Evolutionary conservation across 1,139 yeast genomes (phyloP).

Genomic region (Yamadazyma sp.): DNA sequence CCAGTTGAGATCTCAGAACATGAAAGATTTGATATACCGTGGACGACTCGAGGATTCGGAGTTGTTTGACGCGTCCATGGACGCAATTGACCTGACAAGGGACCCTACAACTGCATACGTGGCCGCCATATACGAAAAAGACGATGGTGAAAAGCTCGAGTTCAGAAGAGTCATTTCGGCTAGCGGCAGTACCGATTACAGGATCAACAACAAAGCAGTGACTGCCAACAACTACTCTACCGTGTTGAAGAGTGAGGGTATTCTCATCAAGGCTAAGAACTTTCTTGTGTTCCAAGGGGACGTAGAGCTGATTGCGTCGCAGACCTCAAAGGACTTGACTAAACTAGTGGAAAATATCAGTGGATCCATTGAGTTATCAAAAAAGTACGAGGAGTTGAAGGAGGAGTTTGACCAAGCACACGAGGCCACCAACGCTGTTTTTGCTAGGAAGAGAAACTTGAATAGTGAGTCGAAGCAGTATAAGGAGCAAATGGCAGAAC

Average conservation of each 20-base stretch:
- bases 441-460: slow-evolving; percentile 70
- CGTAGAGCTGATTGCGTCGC: slow-evolving; percentile 90
- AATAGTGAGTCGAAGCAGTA: slow-evolving; percentile 79
- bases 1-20: slow-evolving; percentile 72
- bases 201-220: slow-evolving; percentile 62
- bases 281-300: slow-evolving; percentile 97
- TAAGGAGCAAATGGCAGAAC: slow-evolving; percentile 73
- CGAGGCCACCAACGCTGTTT: slow-evolving; percentile 62
- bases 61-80: slow-evolving; percentile 18
- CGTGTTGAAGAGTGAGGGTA: slow-evolving; percentile 75
- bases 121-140: slow-evolving; percentile 71
- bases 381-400: slow-evolving; percentile 66
- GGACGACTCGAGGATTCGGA: slow-evolving; percentile 12
- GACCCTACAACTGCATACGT: slow-evolving; percentile 70
- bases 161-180: slow-evolving; percentile 56
- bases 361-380: slow-evolving; percentile 69
- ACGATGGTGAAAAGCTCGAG: slow-evolving; percentile 51
- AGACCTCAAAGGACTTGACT: slow-evolving; percentile 75
- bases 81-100: slow-evolving; percentile 25
- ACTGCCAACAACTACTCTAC: slow-evolving; percentile 65
- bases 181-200: slow-evolving; percentile 67
- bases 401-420: slow-evolving; percentile 69
- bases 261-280: slow-evolving; percentile 85
- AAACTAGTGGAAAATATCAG: slow-evolving; percentile 77
- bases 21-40: slow-evolving; percentile 79